Evolutionary conservation across 2,329 filamentous ascomycete genomes (phyloP).

Genomic region (Epicoccum nigrum): DNA sequence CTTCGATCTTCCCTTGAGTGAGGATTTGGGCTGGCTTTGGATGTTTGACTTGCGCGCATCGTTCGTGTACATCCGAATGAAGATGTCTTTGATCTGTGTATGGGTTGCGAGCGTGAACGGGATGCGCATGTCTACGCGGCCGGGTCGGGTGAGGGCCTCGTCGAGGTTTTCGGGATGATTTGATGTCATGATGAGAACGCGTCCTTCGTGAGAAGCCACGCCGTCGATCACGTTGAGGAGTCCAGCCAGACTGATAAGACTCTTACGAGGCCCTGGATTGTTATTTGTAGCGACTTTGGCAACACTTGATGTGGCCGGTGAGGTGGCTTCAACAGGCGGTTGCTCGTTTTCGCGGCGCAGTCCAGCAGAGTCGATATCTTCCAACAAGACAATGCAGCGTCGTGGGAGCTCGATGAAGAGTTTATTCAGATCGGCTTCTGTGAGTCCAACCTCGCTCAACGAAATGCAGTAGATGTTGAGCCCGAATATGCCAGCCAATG

Average conservation of each 20-base stretch:
- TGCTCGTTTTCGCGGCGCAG: slow-evolving; percentile 46
- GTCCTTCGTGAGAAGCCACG: slow-evolving; percentile 77
- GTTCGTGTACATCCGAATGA: slow-evolving; percentile 48
- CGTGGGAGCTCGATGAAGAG: slow-evolving; percentile 53
- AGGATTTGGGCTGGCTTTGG: background rate
- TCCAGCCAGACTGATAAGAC: slow-evolving; percentile 75
- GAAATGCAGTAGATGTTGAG: slow-evolving; percentile 55
- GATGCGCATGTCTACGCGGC: slow-evolving; percentile 72
- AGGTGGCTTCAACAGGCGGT: background rate
- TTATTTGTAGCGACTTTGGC: background rate
- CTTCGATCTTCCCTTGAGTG: background rate
- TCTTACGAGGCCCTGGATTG: slow-evolving; percentile 21
- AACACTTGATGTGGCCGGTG: background rate
- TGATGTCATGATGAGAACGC: slow-evolving; percentile 82
- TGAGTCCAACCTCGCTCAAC: slow-evolving; percentile 71
- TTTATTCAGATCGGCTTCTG: slow-evolving; percentile 65
- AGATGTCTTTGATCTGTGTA: slow-evolving; percentile 52
- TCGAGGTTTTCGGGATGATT: slow-evolving; percentile 77
- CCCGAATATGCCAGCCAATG: slow-evolving; percentile 56
- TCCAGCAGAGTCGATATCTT: slow-evolving; percentile 57
- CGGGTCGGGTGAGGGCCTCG: slow-evolving; percentile 74
- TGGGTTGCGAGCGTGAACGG: slow-evolving; percentile 59
- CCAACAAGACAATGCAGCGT: slow-evolving; percentile 55
- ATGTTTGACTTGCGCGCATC: slow-evolving; percentile 1
- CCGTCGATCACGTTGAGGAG: slow-evolving; percentile 85